Conservation (phyloP, 768 basidiomycete genomes). For the Pulveroboletus sp. region DNA sequence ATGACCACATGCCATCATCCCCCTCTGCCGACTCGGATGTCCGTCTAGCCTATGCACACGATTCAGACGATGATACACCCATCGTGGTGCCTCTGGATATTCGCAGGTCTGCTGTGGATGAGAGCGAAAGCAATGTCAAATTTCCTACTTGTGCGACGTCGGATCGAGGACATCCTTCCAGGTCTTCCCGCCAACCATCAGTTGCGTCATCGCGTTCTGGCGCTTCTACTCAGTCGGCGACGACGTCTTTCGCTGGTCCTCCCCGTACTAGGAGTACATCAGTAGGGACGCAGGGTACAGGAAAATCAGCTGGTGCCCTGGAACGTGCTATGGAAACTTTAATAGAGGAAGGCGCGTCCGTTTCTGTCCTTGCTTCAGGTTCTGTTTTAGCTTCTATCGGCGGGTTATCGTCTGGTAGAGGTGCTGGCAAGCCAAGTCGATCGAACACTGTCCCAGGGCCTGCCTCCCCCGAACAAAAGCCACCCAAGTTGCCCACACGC, state of each 20-base stretch:
- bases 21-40: conserved; percentile 29
- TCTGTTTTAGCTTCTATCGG: conserved; percentile 30
- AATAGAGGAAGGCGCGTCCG: conserved; percentile 39
- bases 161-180: conserved; percentile 16
- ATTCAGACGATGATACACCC: conserved; percentile 31
- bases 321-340: conserved; percentile 50
- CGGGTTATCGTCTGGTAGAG: conserved; percentile 14
- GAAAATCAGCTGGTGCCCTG: conserved; percentile 36
- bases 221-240: conserved; percentile 11
- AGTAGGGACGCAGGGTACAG: conserved; percentile 24
- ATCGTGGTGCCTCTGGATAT: conserved; percentile 27
- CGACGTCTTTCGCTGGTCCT: conserved; percentile 5
- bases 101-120: conserved; percentile 17
- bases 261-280: conserved; percentile 25
- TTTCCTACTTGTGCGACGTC: conserved; percentile 30
- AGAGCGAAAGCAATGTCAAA: conserved; percentile 25
- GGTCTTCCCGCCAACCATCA: conserved; percentile 26
- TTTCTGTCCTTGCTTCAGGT: conserved; percentile 33
- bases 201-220: conserved; percentile 22
- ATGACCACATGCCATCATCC: conserved; percentile 15
- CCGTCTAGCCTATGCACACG: conserved; percentile 36
- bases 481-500: conserved; percentile 53
- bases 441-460: conserved; percentile 52
- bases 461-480: conserved; percentile 39
- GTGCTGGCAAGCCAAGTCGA: conserved; percentile 32